Evolutionary conservation across 1,284 basidiomycete species (phyloP), one percentile per base, ranked within the genome.

Genomic region (Dichomitus squalens): DNA sequence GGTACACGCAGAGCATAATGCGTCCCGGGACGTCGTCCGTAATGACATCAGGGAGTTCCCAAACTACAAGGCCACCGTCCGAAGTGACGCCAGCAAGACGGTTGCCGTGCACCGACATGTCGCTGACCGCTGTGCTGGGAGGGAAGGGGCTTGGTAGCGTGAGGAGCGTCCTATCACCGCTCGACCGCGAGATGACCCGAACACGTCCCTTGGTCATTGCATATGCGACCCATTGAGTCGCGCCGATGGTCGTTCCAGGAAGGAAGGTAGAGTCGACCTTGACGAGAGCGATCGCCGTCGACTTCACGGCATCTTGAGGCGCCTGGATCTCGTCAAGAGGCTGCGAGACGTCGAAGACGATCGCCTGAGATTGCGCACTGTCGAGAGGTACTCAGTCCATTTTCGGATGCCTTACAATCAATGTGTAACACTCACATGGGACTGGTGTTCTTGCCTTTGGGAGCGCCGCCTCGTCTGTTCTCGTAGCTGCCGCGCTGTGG

Each of bases 181-280:
- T 92, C 14, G 89, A 88, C 52, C 90, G 82, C 18, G 90, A 93
- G 59, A 93, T 92, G 52, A 93, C 87, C 49, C 91, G 87, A 52
- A 93, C 88, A 61, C 91, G 90, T 61, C 88, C 90, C 74, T 87
- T 86, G n/a, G 88, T 92, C 92, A 93, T 93, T 20, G 89, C 90
- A 68, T 93, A 93, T 12, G 91, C 90, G 58, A 93, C 91, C 88
- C 90, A 93, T 66, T 90, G 87, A 6, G 90, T 92, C 9, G 90
- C 90, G 9, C 90, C 91, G 55, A 93, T 93, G 29, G 91, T 93
- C 11, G 88, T 87, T 8, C 91, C 91, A 51, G 88, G 88, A 51
- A 91, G 74, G 75, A 92, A 93, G 23, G 88, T 82, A 12, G 89
- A 76, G 61, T 92, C 91, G 63, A 93, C 88, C 70, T 86, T 88